Conservation (phyloP, 352 stramenopile species). For the Phytopythium sindhum region DNA sequence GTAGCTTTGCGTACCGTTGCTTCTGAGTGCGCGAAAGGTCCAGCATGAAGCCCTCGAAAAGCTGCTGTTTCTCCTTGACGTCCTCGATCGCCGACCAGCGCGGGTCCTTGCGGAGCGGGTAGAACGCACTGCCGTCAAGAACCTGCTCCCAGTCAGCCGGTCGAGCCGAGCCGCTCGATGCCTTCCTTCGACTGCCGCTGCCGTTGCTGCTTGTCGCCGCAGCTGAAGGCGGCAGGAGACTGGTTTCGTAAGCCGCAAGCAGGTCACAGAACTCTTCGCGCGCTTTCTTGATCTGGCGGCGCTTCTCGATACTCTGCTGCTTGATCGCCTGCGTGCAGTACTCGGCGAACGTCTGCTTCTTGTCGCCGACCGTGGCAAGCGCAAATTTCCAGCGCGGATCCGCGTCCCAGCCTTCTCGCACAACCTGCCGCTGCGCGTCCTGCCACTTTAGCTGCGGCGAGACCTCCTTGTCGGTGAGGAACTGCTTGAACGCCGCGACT, state of each 20-base stretch:
- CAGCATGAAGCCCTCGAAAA: slow-evolving; percentile 67
- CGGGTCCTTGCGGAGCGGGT: slow-evolving; percentile 57
- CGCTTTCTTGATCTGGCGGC: slow-evolving; percentile 62
- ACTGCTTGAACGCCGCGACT: slow-evolving; percentile 62
- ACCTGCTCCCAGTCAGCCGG: slow-evolving; percentile 47
- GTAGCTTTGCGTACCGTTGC: slow-evolving; percentile 34
- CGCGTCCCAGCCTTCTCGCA: slow-evolving; percentile 50
- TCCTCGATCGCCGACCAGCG: slow-evolving; percentile 65
- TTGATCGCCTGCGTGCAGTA: slow-evolving; percentile 78
- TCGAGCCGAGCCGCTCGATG: slow-evolving; percentile 9
- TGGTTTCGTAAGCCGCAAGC: slow-evolving; percentile 46
- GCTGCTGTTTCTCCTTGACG: slow-evolving; percentile 55
- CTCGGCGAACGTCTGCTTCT: slow-evolving; percentile 83
- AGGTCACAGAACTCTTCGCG: slow-evolving; percentile 77
- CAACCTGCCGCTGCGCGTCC: slow-evolving; percentile 56
- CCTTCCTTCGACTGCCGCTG: slow-evolving; percentile 3
- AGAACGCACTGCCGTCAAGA: slow-evolving; percentile 39
- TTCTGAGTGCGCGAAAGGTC: slow-evolving; percentile 58
- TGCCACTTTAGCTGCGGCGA: slow-evolving; percentile 69
- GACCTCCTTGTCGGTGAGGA: slow-evolving; percentile 71
- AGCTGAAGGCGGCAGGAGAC: slow-evolving; percentile 20
- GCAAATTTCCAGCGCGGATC: slow-evolving; percentile 71
- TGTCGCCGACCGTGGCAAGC: slow-evolving; percentile 62
- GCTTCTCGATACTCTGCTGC: slow-evolving; percentile 59
- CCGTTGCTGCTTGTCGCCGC: background rate